phyloP scores from a whole-genome alignment of 768 basidiomycete genomes.

The Amanita brunnescens region DNA sequence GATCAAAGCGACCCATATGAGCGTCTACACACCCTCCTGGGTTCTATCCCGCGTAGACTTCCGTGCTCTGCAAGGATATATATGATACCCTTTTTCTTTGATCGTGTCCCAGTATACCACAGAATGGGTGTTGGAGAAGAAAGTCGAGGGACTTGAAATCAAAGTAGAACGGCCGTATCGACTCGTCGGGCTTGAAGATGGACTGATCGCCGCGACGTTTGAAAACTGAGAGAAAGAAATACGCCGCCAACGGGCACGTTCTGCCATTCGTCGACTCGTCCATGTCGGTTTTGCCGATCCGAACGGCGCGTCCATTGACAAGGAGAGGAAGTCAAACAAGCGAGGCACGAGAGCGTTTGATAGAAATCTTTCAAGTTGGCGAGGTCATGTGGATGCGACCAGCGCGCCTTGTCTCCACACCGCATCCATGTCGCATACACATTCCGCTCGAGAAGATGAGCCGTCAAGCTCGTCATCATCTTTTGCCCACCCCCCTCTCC shows the following conservation, averaged over 20 bases:
- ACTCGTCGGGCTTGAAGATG: slow-evolving; percentile 22
- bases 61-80: slow-evolving; percentile 26
- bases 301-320: slow-evolving; percentile 16
- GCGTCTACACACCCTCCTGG: slow-evolving; percentile 21
- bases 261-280: slow-evolving; percentile 31
- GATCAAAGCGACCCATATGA: slow-evolving; percentile 19
- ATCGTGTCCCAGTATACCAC: slow-evolving; percentile 36
- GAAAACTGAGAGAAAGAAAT: slow-evolving; percentile 34
- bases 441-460: no score
- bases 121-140: slow-evolving; percentile 30
- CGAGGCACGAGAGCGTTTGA: no score
- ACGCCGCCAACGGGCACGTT: slow-evolving; percentile 45
- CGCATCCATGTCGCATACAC: no score
- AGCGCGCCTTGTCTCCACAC: no score
- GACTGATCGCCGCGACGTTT: slow-evolving; percentile 31
- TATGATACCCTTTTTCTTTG: slow-evolving; percentile 32
- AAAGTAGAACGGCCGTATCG: slow-evolving; percentile 28
- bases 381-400: no score
- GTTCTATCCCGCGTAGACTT: slow-evolving; percentile 24
- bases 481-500: no score
- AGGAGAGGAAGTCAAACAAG: no score
- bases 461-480: no score
- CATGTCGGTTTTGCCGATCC: slow-evolving; percentile 20
- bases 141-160: slow-evolving; percentile 23
- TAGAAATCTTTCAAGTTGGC: no score